Base-by-base conservation (phyloP, 2,329 filamentous ascomycete genomes). In the Aspergillus ochraceus region DNA sequence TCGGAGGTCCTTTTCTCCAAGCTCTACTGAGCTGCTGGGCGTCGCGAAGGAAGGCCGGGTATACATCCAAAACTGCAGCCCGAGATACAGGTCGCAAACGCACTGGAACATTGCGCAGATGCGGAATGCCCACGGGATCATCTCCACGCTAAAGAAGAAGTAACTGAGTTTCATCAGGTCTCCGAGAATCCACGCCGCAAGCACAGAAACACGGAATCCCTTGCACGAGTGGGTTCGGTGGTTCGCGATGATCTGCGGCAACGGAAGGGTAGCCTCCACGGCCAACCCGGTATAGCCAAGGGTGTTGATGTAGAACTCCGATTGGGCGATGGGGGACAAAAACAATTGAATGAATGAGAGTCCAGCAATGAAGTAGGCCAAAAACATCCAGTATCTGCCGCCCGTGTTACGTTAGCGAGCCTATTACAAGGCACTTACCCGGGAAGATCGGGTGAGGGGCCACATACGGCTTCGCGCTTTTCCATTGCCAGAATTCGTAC, bases 401-500 rank as follows among this genome's bases (percentile, higher is more conserved):
- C 50, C 57, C 54, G 57, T 69, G 6, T n/a, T n/a, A n/a, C 8
- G 17, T 42, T 42, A 42, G 36, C 36, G 36, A 42, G 14, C 36
- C 36, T 17, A 14, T n/a, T 14, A 5, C 45, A 60, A 50, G 60
- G 51, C 22, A 19, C 52, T 52, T 17, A 26, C n/a, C 24, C 14
- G 22, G 26, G 26, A 20, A 50, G 17, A 2, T 5, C n/a, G n/a
- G 17, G 24, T 4, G 32, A 12, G 29, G 22, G 3, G n/a, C 51
- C 26, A 77, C 79, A 64, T 76, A 82, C 67, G 85, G 84, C 58
- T 81, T 78, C 20, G 81, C 74, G 57, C 73, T 76, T 63, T 78
- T 81, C 86, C 86, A 88, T 68, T 86, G 84, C 86, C 86, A 88
- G 71, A 88, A 88, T 56, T 81, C 79, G 67, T 82, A 88, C 0